phyloP scores from a whole-genome alignment of 352 stramenopile genomes.

The Aphanomyces stellatus region DNA sequence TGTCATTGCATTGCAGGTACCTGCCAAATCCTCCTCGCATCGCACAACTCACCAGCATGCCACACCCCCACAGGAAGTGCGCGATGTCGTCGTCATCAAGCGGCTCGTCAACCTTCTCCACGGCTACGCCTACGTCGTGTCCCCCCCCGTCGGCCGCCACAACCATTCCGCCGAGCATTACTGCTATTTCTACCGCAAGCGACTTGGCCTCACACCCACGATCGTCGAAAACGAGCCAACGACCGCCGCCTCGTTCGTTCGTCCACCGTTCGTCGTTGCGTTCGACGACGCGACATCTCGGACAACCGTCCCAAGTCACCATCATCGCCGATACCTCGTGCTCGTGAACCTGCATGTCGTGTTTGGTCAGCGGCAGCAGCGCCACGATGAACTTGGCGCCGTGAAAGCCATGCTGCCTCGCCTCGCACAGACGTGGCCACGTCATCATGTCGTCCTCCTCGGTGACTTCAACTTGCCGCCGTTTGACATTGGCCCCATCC shows the following conservation, averaged over 20 bases:
- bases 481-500: constrained; percentile 29
- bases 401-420: constrained; percentile 28
- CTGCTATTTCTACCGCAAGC: constrained; percentile 39
- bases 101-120: constrained; percentile 42
- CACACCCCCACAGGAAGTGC: constrained; percentile 32
- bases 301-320: too few species aligned
- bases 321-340: constrained; percentile 26
- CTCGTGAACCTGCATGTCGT: constrained; percentile 47
- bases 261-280: constrained; percentile 36
- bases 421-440: too few species aligned
- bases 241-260: constrained; percentile 23
- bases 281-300: constrained; percentile 33
- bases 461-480: constrained; percentile 62
- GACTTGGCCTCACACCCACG: constrained; percentile 19
- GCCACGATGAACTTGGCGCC: constrained; percentile 29
- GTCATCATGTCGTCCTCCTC: constrained; percentile 36
- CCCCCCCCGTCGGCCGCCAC: constrained; percentile 27
- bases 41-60: background rate
- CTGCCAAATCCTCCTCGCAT: background rate
- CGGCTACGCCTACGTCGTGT: constrained; percentile 53
- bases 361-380: constrained; percentile 28
- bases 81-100: constrained; percentile 53
- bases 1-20: constrained; percentile 44
- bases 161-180: constrained; percentile 34
- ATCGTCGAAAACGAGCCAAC: constrained; percentile 23